These are phyloP conservation scores for Onygena corvina DNA, from an alignment of 2,329 filamentous ascomycete genomes.

Conservation along the genomic window DNA sequence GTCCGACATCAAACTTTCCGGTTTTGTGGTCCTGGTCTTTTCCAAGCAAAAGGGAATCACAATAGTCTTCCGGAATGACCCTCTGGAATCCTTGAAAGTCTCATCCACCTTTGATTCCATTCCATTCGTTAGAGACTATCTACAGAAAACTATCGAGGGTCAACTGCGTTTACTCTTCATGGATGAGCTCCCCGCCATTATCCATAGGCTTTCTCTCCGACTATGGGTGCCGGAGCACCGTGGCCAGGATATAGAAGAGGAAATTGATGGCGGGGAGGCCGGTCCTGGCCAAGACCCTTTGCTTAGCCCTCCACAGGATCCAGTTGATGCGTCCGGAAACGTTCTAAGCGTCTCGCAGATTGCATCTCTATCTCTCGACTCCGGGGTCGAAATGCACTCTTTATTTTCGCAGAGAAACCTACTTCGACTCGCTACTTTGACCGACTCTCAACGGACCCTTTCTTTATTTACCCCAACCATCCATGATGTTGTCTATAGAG, in stretches of 20 bases:
- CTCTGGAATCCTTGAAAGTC: slow-evolving; percentile 92
- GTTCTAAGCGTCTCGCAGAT: slow-evolving; percentile 63
- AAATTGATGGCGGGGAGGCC: slow-evolving; percentile 26
- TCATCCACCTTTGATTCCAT: slow-evolving; percentile 99
- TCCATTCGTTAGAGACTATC: slow-evolving; percentile 91
- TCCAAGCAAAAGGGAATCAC: slow-evolving; percentile 95
- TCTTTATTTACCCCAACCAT: slow-evolving; percentile 90
- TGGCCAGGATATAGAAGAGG: slow-evolving; percentile 42
- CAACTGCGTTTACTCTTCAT: slow-evolving; percentile 90
- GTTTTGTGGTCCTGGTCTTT: slow-evolving; percentile 95
- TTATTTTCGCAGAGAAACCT: slow-evolving; percentile 94
- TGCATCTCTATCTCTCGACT: slow-evolving; percentile 65
- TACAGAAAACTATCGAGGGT: slow-evolving; percentile 89
- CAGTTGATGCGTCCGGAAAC: slow-evolving; percentile 69
- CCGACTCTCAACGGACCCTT: slow-evolving; percentile 77
- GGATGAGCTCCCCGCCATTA: slow-evolving; percentile 93
- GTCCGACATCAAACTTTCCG: slow-evolving; percentile 88
- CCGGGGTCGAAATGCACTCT: slow-evolving; percentile 68
- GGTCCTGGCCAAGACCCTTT: slow-evolving; percentile 66
- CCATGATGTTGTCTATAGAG: slow-evolving; percentile 76
- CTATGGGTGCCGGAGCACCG: slow-evolving; percentile 83
- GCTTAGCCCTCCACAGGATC: slow-evolving; percentile 65
- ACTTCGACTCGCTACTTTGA: slow-evolving; percentile 66
- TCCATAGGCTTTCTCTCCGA: slow-evolving; percentile 78
- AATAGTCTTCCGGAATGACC: slow-evolving; percentile 94